phyloP scores from a whole-genome alignment of 2,329 filamentous ascomycete species.

The Pestalotiopsis sp. region DNA sequence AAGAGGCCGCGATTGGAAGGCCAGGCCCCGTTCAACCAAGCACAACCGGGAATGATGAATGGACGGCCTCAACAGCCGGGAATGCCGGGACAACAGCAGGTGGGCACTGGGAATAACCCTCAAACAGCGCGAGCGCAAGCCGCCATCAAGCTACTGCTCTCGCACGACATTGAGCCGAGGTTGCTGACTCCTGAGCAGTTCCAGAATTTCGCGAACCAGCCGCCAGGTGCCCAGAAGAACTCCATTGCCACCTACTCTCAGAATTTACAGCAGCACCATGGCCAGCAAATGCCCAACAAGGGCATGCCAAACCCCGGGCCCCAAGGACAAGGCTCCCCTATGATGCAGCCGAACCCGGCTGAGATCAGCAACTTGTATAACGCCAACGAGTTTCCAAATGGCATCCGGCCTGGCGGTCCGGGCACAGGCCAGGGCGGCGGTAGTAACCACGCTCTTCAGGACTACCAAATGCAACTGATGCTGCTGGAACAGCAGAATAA shows the following conservation, averaged over 20 bases:
- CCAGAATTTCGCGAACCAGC: slow-evolving; percentile 59
- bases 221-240: slow-evolving; percentile 72
- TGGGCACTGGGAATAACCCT: slow-evolving; percentile 45
- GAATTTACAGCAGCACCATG: slow-evolving; percentile 81
- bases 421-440: slow-evolving; percentile 49
- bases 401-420: slow-evolving; percentile 59
- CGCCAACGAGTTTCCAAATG: slow-evolving; percentile 60
- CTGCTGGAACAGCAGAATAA: slow-evolving; percentile 86
- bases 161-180: slow-evolving; percentile 75
- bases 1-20: slow-evolving; percentile 86
- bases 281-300: slow-evolving; percentile 79
- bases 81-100: slow-evolving; percentile 74
- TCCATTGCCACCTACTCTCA: slow-evolving; percentile 86
- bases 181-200: slow-evolving; percentile 78
- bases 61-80: slow-evolving; percentile 65
- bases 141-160: slow-evolving; percentile 63
- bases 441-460: slow-evolving; percentile 80
- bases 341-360: slow-evolving; percentile 73
- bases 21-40: slow-evolving; percentile 71
- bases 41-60: slow-evolving; percentile 73
- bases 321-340: slow-evolving; percentile 77
- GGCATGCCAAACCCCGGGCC: slow-evolving; percentile 75
- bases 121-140: slow-evolving; percentile 22
- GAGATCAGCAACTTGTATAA: slow-evolving; percentile 65
- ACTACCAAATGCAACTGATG: slow-evolving; percentile 91